Conservation (phyloP, 352 stramenopile species). For the Pythium chondricola region DNA sequence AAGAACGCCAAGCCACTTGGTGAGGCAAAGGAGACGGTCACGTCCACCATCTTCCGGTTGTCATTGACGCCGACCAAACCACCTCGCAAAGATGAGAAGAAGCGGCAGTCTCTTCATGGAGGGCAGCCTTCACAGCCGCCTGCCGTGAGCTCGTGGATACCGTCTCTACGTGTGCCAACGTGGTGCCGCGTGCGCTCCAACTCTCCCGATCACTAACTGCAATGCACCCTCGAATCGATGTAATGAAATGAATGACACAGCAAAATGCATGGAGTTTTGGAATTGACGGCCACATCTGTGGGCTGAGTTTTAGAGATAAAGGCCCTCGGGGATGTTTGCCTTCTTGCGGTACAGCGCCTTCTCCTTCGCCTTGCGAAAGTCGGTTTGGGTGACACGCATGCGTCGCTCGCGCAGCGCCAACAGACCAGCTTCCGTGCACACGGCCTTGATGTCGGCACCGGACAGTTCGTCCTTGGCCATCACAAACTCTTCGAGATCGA, state of each 20-base stretch:
- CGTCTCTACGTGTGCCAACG: conserved; percentile 6
- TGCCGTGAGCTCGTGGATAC: conserved; percentile 15
- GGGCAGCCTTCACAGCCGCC: conserved; percentile 1
- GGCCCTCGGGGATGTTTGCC: conserved; percentile 98
- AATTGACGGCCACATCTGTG: no score
- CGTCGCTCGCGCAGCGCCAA: conserved; percentile 97
- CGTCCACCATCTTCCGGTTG: not conserved
- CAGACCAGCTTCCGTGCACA: conserved; percentile 99
- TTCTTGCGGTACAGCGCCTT: conserved; percentile 99
- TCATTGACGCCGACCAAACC: conserved; percentile 4
- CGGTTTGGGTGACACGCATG: conserved; percentile 99
- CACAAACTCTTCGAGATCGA: conserved; percentile 99
- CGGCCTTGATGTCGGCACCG: conserved; percentile 99
- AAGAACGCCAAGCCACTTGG: conserved; percentile 3
- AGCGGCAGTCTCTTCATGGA: conserved; percentile 9
- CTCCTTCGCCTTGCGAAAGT: conserved; percentile 99
- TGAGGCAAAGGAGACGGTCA: not conserved
- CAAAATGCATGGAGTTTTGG: conserved; percentile 12
- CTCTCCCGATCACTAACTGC: not conserved
- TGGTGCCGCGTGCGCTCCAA: conserved; percentile 9
- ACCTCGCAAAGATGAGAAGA: not conserved
- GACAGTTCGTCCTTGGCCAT: conserved; percentile 99
- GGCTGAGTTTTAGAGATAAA: conserved; percentile 98
- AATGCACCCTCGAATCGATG: not conserved
- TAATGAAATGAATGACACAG: not conserved